phyloP scores from a whole-genome alignment of 805 yeast species.

The Saturnispora hagleri region DNA sequence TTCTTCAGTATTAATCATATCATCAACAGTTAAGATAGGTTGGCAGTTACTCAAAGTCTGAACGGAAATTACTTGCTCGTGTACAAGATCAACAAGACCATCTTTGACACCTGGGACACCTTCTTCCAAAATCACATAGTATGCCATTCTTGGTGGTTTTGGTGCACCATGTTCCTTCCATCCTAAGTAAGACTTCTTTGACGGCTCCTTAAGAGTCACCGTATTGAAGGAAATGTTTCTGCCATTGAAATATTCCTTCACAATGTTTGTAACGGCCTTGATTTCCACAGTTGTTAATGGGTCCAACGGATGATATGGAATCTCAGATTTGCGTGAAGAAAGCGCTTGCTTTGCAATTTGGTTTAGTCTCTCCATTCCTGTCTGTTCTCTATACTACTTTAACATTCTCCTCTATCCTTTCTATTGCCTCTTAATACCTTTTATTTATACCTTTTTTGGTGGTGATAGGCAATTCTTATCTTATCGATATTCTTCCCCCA shows the following conservation, averaged over 20 bases:
- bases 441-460: background rate
- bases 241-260: constrained; percentile 41
- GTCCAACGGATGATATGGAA: constrained; percentile 60
- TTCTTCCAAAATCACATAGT: constrained; percentile 49
- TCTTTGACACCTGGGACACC: constrained; percentile 59
- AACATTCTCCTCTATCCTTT: background rate
- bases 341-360: constrained; percentile 57
- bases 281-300: constrained; percentile 61
- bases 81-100: constrained; percentile 54
- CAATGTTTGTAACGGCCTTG: constrained; percentile 42
- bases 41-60: constrained; percentile 51
- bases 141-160: constrained; percentile 61
- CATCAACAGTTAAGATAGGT: constrained; percentile 67
- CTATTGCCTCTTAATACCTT: background rate
- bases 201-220: constrained; percentile 62
- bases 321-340: constrained; percentile 43
- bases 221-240: constrained; percentile 50
- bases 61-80: constrained; percentile 38
- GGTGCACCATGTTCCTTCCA: constrained; percentile 58
- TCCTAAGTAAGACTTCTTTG: constrained; percentile 49
- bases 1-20: constrained; percentile 52
- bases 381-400: background rate
- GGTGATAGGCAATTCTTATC: background rate
- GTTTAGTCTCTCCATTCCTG: constrained; percentile 51
- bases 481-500: background rate